Evolutionary conservation across 2,329 filamentous ascomycete genomes (phyloP).

Genomic region (Lanzia echinophila): DNA sequence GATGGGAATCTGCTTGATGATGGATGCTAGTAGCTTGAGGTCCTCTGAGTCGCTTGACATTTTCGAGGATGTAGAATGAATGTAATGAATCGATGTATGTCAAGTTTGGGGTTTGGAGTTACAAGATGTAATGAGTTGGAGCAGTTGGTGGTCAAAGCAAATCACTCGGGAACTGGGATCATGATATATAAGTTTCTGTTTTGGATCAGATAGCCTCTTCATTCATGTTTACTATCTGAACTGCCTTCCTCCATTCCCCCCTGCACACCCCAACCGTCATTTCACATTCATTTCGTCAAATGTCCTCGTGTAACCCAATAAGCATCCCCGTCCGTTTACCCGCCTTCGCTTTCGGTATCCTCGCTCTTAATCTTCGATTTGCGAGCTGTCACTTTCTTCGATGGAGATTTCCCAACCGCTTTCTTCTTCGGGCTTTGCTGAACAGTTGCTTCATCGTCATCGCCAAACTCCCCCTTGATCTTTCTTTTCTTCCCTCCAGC

Average conservation of each 20-base stretch:
- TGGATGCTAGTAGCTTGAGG: not conserved
- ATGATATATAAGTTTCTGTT: not conserved
- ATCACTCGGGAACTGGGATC: not conserved
- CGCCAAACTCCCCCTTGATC: no score
- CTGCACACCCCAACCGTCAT: not conserved
- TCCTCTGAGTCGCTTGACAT: not conserved
- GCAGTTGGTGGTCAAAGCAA: not conserved
- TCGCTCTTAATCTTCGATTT: no score
- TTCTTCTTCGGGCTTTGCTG: no score
- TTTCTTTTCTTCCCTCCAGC: no score
- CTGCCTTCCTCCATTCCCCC: not conserved
- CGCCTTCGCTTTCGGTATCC: no score
- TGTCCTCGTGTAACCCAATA: not conserved
- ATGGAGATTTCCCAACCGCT: no score
- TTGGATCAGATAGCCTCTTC: not conserved
- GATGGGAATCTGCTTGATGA: not conserved
- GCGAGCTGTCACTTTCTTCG: no score
- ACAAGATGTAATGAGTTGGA: not conserved
- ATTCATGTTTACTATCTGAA: not conserved
- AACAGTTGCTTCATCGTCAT: no score
- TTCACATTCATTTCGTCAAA: not conserved
- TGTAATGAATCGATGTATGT: not conserved
- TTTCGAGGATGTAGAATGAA: not conserved
- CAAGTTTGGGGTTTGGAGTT: not conserved
- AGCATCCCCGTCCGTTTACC: not conserved